A percentile compares a stretch with the other conserved stretches of the same genome.
Evolutionary conservation across 306 rosid species (phyloP).

Genomic region (Ormosia emarginata): DNA sequence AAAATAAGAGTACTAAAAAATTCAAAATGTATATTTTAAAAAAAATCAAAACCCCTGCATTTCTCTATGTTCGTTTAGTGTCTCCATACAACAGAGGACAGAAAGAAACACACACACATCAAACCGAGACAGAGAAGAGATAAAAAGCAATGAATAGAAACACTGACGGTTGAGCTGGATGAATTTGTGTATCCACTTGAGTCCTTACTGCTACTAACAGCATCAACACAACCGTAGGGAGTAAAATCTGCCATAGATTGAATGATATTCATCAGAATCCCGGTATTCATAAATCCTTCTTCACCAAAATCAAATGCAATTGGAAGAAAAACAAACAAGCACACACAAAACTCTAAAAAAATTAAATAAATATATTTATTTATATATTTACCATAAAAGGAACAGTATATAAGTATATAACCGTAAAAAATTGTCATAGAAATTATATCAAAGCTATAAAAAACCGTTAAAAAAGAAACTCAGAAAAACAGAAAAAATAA

Average conservation of each 20-base stretch:
- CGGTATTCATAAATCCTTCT: background rate
- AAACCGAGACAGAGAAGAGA: background rate
- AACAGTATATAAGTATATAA: background rate
- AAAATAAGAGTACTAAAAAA: background rate
- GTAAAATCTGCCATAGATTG: constrained; percentile 72
- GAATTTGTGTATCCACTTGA: constrained; percentile 82
- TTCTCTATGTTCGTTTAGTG: background rate
- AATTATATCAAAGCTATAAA: background rate
- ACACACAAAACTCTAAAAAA: background rate
- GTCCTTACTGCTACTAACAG: constrained; percentile 80
- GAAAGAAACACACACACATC: background rate
- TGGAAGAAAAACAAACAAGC: background rate
- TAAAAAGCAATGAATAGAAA: constrained; percentile 15
- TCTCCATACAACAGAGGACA: background rate
- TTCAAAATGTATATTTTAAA: background rate
- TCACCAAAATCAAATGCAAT: constrained; percentile 5
- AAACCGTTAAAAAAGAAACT: background rate
- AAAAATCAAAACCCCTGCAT: background rate
- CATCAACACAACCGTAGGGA: constrained; percentile 84
- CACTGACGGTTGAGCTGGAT: constrained; percentile 80
- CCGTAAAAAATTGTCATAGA: background rate
- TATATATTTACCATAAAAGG: background rate
- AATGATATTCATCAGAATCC: constrained; percentile 21
- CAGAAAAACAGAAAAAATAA: background rate
- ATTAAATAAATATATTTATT: background rate